A percentile compares a stretch with the other conserved stretches of the same genome.
phyloP scores from a whole-genome alignment of 1,284 basidiomycete genomes.

The Grifola frondosa region DNA sequence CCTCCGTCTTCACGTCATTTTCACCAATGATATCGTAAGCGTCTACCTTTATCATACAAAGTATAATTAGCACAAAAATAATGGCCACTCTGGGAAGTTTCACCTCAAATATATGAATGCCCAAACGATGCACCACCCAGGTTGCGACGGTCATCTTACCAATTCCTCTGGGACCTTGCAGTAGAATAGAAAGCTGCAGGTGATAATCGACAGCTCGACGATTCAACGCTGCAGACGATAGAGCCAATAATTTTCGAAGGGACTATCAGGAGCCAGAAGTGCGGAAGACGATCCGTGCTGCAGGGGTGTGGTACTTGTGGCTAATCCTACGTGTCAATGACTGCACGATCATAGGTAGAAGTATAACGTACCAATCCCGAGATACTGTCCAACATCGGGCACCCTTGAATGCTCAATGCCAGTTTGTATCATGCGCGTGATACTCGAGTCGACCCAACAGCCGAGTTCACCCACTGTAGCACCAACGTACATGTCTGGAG shows the following conservation, averaged over 20 bases:
- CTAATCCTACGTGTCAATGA: neutral
- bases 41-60: too few relatives aligned
- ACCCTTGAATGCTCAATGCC: slow-evolving; percentile 74
- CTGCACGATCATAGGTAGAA: neutral
- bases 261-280: slow-evolving; percentile 33
- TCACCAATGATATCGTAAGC: slow-evolving; percentile 88
- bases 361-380: slow-evolving; percentile 43
- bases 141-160: slow-evolving; percentile 70
- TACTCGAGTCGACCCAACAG: slow-evolving; percentile 76
- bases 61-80: too few relatives aligned
- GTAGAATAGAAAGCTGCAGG: slow-evolving; percentile 63
- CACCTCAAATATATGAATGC: slow-evolving; percentile 83
- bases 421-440: slow-evolving; percentile 77
- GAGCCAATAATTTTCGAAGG: slow-evolving; percentile 44
- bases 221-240: slow-evolving; percentile 57
- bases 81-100: too few relatives aligned
- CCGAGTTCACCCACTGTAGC: slow-evolving; percentile 72
- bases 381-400: slow-evolving; percentile 60
- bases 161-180: slow-evolving; percentile 73
- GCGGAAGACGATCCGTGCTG: slow-evolving; percentile 8
- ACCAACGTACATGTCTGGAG: slow-evolving; percentile 47
- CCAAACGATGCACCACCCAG: slow-evolving; percentile 62
- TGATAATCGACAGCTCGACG: slow-evolving; percentile 57
- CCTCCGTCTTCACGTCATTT: slow-evolving; percentile 78
- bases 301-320: neutral